phyloP scores from a whole-genome alignment of 1,284 basidiomycete species.

The Bjerkandera adusta region DNA sequence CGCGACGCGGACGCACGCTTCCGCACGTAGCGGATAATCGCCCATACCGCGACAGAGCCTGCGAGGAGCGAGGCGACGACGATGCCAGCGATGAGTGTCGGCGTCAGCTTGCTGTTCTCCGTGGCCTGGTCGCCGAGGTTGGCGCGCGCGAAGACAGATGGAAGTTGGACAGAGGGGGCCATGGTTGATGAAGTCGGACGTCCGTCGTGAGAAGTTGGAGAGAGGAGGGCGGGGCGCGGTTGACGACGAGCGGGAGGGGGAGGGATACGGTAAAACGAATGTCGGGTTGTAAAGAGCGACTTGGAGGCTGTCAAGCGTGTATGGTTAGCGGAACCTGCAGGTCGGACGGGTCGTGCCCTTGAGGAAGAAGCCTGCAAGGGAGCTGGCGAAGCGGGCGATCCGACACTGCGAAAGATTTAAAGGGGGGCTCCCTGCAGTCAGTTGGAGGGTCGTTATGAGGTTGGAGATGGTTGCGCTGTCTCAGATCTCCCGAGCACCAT shows the following conservation, averaged over 20 bases:
- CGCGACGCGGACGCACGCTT: constrained; percentile 37
- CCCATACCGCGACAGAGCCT: constrained; percentile 38
- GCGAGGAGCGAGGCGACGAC: constrained; percentile 41
- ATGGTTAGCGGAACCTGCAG: background rate
- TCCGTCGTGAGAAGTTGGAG: background rate
- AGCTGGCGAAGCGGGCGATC: too few relatives aligned
- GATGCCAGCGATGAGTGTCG: constrained; percentile 47
- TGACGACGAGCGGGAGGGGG: background rate
- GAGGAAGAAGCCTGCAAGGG: background rate
- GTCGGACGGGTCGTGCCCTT: background rate
- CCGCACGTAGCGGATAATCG: constrained; percentile 37
- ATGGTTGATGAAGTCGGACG: background rate
- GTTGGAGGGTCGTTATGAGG: background rate
- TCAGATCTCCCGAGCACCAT: too few relatives aligned
- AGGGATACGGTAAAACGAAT: constrained; percentile 3
- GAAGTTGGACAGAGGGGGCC: background rate
- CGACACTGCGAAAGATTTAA: too few relatives aligned
- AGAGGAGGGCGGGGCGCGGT: background rate
- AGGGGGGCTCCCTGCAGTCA: constrained; percentile 1
- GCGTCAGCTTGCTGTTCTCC: constrained; percentile 19
- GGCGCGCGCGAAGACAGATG: constrained; percentile 14
- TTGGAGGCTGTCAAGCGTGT: background rate
- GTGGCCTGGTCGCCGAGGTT: constrained; percentile 3
- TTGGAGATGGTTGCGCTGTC: constrained; percentile 10
- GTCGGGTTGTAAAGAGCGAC: background rate